Evolutionary conservation across 805 yeast species (phyloP).

Genomic region (Sungouiozyma intestinalis): DNA sequence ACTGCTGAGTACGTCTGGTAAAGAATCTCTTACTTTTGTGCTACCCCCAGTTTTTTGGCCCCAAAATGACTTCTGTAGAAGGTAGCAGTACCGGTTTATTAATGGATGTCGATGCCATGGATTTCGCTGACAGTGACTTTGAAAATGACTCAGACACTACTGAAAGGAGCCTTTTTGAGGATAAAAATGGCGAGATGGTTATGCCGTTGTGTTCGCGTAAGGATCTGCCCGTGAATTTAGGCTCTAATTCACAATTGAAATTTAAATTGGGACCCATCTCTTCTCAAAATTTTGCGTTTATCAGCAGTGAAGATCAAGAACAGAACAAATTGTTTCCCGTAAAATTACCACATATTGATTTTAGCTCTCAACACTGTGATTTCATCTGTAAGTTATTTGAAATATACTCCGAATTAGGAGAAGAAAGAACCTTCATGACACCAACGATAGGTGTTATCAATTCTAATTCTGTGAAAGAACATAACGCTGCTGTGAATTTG

Average conservation of each 20-base stretch:
- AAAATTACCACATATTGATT: conserved; percentile 31
- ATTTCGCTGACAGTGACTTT: conserved; percentile 10
- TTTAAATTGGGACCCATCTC: conserved; percentile 39
- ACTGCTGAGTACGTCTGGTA: too few species aligned
- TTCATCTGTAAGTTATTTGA: conserved; percentile 44
- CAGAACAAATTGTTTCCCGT: conserved; percentile 34
- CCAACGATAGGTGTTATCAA: conserved; percentile 33
- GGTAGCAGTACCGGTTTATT: conserved; percentile 7
- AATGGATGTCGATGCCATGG: conserved; percentile 23
- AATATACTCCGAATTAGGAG: conserved; percentile 40
- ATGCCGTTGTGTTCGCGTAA: conserved; percentile 9
- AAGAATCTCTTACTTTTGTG: too few species aligned
- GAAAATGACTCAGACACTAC: conserved; percentile 9
- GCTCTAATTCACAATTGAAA: conserved; percentile 22
- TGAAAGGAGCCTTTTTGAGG: conserved; percentile 12
- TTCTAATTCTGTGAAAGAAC: conserved; percentile 27
- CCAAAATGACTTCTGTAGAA: not conserved
- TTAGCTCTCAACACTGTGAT: conserved; percentile 33
- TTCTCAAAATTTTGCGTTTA: conserved; percentile 33
- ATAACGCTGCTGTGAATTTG: conserved; percentile 29
- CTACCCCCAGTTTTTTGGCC: too few species aligned
- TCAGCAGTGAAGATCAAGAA: conserved; percentile 29
- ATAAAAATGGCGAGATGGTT: conserved; percentile 18
- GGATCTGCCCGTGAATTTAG: conserved; percentile 9
- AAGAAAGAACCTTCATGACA: conserved; percentile 33